Conservation (phyloP, 1,284 basidiomycete genomes). For the Ustilago loliicola region DNA sequence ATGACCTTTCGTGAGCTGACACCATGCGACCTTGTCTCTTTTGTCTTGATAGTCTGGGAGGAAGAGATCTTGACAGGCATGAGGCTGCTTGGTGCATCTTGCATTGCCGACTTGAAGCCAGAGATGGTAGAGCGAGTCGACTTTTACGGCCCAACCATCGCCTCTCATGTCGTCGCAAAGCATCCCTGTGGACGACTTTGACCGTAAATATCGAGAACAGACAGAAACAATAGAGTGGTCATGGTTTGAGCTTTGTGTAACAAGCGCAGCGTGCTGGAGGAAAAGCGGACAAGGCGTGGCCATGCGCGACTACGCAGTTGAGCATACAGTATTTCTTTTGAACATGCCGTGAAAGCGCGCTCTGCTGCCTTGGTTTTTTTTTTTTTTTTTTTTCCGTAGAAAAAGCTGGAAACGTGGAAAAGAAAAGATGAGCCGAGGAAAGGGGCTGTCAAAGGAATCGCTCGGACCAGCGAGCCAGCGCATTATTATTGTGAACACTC, state of each 20-base stretch:
- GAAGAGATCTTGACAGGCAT: slow-evolving; percentile 22
- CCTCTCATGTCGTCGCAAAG: slow-evolving; percentile 9
- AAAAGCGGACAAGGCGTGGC: not conserved
- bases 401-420: slow-evolving; percentile 7
- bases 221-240: too few species aligned
- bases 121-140: slow-evolving; percentile 20
- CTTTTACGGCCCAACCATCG: slow-evolving; percentile 17
- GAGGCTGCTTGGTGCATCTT: slow-evolving; percentile 12
- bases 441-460: not conserved
- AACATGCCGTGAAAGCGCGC: not conserved
- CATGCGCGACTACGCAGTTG: slow-evolving; percentile 24
- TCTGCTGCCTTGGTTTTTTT: not conserved
- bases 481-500: not conserved
- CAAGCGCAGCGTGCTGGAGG: not conserved
- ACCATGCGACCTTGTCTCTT: not conserved
- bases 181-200: slow-evolving; percentile 6
- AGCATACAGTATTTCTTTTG: slow-evolving; percentile 10
- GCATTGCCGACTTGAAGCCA: slow-evolving; percentile 15
- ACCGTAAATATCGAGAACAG: not conserved
- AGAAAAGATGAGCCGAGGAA: not conserved
- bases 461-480: slow-evolving; percentile 13
- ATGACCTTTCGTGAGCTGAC: too few species aligned
- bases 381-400: slow-evolving; percentile 3
- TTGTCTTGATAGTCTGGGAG: slow-evolving; percentile 4
- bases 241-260: too few species aligned